Evolutionary conservation across 768 basidiomycete species (phyloP).

Genomic region (Pleurotus platypus): DNA sequence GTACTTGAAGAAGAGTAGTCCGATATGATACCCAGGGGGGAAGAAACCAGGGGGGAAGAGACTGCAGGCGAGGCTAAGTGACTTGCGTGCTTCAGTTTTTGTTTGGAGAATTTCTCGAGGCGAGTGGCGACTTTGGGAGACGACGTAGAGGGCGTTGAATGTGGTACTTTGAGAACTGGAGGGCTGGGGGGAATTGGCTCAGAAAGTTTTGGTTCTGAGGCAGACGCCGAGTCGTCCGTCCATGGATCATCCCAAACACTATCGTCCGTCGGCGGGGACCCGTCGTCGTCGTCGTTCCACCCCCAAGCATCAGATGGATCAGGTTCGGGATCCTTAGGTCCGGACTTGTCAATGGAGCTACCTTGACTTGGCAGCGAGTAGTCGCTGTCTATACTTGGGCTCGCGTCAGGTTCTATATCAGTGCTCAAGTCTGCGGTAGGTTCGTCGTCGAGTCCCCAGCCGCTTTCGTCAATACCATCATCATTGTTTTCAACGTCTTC

Average conservation of each 20-base stretch:
- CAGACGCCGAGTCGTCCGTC: slow-evolving; percentile 39
- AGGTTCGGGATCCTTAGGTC: slow-evolving; percentile 24
- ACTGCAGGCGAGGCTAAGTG: slow-evolving; percentile 12
- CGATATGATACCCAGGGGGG: slow-evolving; percentile 10
- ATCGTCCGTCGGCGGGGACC: slow-evolving; percentile 19
- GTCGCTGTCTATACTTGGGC: slow-evolving; percentile 11
- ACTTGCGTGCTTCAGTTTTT: slow-evolving; percentile 38
- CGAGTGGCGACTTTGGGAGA: slow-evolving; percentile 54
- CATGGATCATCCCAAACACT: slow-evolving; percentile 67
- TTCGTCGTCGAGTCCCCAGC: slow-evolving; percentile 53
- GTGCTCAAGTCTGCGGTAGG: slow-evolving; percentile 10
- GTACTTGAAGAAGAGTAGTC: slow-evolving; percentile 11
- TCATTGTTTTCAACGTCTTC: slow-evolving; percentile 33
- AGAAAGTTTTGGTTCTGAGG: slow-evolving; percentile 9
- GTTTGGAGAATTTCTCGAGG: slow-evolving; percentile 51
- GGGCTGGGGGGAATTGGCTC: slow-evolving; percentile 22
- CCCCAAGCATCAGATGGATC: slow-evolving; percentile 71
- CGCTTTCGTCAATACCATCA: slow-evolving; percentile 31
- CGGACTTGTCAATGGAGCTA: slow-evolving; percentile 12
- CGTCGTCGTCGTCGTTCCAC: slow-evolving; percentile 59
- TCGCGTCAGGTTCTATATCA: slow-evolving; percentile 7
- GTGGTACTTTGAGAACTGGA: slow-evolving; percentile 8
- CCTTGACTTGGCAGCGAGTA: slow-evolving; percentile 8
- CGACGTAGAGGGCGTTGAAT: slow-evolving; percentile 18
- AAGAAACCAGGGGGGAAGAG: slow-evolving; percentile 1